phyloP scores from a whole-genome alignment of 2,329 filamentous ascomycete species.

The Daldinia sp. region DNA sequence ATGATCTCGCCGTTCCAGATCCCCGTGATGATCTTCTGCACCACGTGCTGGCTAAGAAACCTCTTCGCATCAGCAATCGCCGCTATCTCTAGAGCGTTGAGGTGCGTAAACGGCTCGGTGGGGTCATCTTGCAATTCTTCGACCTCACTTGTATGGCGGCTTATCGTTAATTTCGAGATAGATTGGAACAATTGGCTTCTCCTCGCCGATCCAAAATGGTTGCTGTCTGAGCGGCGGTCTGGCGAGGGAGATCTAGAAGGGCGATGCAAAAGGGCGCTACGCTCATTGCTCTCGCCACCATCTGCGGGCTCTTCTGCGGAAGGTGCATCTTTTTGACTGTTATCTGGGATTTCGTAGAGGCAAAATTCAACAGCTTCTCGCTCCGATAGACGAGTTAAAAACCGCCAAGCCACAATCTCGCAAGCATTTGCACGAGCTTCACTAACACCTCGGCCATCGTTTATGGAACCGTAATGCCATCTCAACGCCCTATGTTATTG shows the following conservation, averaged over 20 bases:
- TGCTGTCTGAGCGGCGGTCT: slow-evolving; percentile 42
- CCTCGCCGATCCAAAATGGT: slow-evolving; percentile 57
- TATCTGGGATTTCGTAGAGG: slow-evolving; percentile 75
- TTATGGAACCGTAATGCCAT: slow-evolving; percentile 76
- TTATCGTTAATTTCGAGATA: slow-evolving; percentile 67
- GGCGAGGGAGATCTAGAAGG: slow-evolving; percentile 33
- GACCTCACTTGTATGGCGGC: slow-evolving; percentile 56
- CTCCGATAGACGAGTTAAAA: slow-evolving; percentile 77
- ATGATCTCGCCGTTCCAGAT: slow-evolving; percentile 81
- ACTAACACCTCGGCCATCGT: slow-evolving; percentile 74
- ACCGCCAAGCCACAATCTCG: slow-evolving; percentile 85
- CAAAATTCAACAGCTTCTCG: slow-evolving; percentile 80
- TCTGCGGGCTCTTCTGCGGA: slow-evolving; percentile 48
- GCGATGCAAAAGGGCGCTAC: slow-evolving; percentile 60
- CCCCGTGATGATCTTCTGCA: slow-evolving; percentile 78
- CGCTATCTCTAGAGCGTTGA: slow-evolving; percentile 86
- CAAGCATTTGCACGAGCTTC: slow-evolving; percentile 79
- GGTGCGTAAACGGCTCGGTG: slow-evolving; percentile 77
- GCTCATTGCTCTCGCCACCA: slow-evolving; percentile 61
- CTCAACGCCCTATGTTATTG: slow-evolving; percentile 71
- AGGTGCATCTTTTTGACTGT: slow-evolving; percentile 43
- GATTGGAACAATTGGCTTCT: slow-evolving; percentile 65
- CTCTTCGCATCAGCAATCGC: slow-evolving; percentile 77
- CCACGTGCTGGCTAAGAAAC: slow-evolving; percentile 75
- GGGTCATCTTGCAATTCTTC: slow-evolving; percentile 70